Evolutionary conservation across 2,329 filamentous ascomycete genomes (phyloP).

Genomic region (Orbilia quercus): DNA sequence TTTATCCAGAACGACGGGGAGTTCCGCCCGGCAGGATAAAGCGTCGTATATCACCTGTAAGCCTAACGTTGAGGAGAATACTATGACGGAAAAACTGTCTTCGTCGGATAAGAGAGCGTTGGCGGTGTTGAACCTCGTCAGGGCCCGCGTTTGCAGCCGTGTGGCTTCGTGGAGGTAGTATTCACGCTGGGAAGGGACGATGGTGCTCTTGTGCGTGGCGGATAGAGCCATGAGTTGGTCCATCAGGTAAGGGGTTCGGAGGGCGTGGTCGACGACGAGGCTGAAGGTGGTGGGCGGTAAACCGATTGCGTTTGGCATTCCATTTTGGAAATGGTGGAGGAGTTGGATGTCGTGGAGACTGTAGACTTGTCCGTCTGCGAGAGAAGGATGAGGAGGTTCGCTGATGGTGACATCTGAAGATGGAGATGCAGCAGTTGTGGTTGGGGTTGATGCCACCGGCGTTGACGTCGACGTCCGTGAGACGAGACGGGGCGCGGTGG

Average conservation of each 20-base stretch:
- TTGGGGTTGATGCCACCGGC: background rate
- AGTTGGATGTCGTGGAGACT: slow-evolving; percentile 1
- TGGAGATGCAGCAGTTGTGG: background rate
- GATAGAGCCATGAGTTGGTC: slow-evolving; percentile 6
- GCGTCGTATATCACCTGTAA: slow-evolving; percentile 1
- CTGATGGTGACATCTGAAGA: no score
- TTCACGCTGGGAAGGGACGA: background rate
- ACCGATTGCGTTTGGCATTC: slow-evolving; percentile 1
- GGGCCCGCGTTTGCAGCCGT: slow-evolving; percentile 3
- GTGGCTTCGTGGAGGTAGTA: slow-evolving; percentile 4
- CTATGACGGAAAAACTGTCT: background rate
- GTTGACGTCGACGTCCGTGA: background rate
- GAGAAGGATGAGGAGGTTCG: no score
- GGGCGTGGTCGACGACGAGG: background rate
- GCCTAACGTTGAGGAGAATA: slow-evolving; percentile 5
- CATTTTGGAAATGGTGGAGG: slow-evolving; percentile 1
- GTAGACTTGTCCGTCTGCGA: background rate
- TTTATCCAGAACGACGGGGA: background rate
- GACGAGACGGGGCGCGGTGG: background rate
- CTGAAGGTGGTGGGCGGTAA: background rate
- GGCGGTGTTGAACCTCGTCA: background rate
- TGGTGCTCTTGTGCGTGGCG: slow-evolving; percentile 3
- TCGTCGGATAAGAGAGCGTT: background rate
- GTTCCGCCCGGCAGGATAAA: background rate
- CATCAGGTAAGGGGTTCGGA: slow-evolving; percentile 5